Base-by-base conservation (phyloP, 75 land plant species). In the Selaginella tamariscina region DNA sequence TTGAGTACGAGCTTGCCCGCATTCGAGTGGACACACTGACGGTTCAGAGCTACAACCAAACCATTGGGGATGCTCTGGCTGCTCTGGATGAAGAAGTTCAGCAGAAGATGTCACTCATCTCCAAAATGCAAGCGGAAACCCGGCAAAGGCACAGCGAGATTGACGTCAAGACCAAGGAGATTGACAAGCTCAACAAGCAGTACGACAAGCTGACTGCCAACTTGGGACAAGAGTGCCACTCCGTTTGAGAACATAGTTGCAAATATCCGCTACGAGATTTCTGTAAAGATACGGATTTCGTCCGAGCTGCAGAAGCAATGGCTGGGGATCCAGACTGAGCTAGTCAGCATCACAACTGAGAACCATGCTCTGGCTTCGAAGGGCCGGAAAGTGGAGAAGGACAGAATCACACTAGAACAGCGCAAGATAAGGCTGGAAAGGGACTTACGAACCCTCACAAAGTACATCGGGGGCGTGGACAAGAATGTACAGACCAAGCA, bases 131-230 rank as follows among this genome's bases (percentile, higher is more conserved):
- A 23, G 54, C 56, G 2, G 78, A 77, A 56, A 77, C 64, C 15
- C 70, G 65, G 54, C 65, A 39, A 59, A 29, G 68, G 65, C 65
- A 33, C 33, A 32, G 27, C 30, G 78, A 77, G 26, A 39, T 77
- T 9, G 74, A 77, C 20, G 74, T 77, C 21, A 77, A 77, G 33
- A 72, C 70, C 32, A 77, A 72, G 33, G 78, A 77, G 30, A 67
- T 77, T n/a, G 55, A 72, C 30, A 32, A 59, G 29, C 69, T 77
- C 1, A 77, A 72, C 54, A 77, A 68, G 30, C 69, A 71, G 49
- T 77, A 72, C 66, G 74, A 72, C 30, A 72, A 72, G 29, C 27
- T 77, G 28, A 72, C 66, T 2, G 56, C 59, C 24, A 54, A 67
- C 44, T 32, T 73, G 71, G 27, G 71, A 56, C 27, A 68, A 68